Evolutionary conservation across 192 early-diverging fungal genomes (phyloP), one percentile per base, ranked within the genome.

Genomic region (Backusella mclennaniae): DNA sequence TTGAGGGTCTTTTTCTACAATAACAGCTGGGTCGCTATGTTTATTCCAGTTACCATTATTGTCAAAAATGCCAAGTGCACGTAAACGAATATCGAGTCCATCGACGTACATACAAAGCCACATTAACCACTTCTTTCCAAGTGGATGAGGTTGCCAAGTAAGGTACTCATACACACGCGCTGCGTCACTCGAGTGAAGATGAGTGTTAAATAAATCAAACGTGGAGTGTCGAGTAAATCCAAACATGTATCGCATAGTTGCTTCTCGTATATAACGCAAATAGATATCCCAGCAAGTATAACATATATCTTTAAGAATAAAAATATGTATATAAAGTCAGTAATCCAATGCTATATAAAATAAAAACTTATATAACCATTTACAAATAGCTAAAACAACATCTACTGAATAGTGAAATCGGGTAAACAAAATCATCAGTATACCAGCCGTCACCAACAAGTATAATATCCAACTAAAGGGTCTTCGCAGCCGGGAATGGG

Each of bases 371-470:
- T 52, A 19, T 46, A 39, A 66, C 1, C 12, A 52, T 73, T 79
- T 79, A 79, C 77, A 66, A 33, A 87, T 44, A 4, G 85, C 90
- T n/a, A 91, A 49, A 21, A 91, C 59, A 56, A 91, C 88, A 49
- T 91, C 90, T 8, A 89, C 78, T 0, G 90, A 84, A 70, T 91
- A 91, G 67, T 91, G 90, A 66, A 87, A 87, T 12, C 84, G 85
- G 6, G 84, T 88, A 69, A 89, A 56, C 19, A 89, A 73, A 23
- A 91, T 89, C 23, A 84, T 80, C 9, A 86, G 52, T 6, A 91
- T 82, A 0, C 87, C 90, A 33, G 82, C 53, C 3, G 56, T 4
- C 12, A 76, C 76, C 26, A 77, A 76, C 67, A 87, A 80, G 7
- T 83, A 69, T 5, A 78, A 75, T 69, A 85, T 73, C 69, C 82